Evolutionary conservation across 1,139 yeast genomes (phyloP).

Genomic region (Pneumocystis wakefieldiae): DNA sequence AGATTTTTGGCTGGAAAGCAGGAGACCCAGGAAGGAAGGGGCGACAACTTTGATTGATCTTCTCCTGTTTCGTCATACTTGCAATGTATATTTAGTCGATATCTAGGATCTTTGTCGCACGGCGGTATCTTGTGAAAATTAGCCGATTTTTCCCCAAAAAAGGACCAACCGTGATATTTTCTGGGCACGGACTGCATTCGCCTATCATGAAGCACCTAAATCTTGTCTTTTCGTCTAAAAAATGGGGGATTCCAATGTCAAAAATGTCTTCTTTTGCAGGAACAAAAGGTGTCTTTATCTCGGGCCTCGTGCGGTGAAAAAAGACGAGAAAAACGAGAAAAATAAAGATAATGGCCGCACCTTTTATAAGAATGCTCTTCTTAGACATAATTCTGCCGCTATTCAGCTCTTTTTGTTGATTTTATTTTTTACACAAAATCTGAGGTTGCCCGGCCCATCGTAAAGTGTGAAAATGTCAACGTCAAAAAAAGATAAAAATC

Average conservation of each 20-base stretch:
- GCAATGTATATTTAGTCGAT: not conserved
- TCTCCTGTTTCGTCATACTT: not conserved
- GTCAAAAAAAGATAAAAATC: not conserved
- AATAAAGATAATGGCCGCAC: not conserved
- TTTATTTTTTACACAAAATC: too few species aligned
- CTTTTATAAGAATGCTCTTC: not conserved
- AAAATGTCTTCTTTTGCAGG: not conserved
- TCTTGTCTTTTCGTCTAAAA: not conserved
- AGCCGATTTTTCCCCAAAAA: not conserved
- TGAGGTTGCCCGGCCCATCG: too few species aligned
- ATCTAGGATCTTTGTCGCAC: not conserved
- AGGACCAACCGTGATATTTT: not conserved
- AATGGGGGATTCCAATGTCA: not conserved
- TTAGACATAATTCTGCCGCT: not conserved
- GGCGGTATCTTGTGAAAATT: not conserved
- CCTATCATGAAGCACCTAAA: not conserved
- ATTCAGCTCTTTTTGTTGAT: not conserved
- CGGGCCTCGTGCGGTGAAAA: not conserved
- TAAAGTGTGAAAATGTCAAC: not conserved
- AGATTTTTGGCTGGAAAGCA: not conserved
- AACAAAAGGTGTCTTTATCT: not conserved
- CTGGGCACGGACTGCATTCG: not conserved
- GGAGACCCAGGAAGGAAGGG: not conserved
- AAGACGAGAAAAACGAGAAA: not conserved
- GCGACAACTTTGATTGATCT: not conserved